Evolutionary conservation across 1,284 basidiomycete species (phyloP), one percentile per base, ranked within the genome.

Genomic region (Malassezia japonica): DNA sequence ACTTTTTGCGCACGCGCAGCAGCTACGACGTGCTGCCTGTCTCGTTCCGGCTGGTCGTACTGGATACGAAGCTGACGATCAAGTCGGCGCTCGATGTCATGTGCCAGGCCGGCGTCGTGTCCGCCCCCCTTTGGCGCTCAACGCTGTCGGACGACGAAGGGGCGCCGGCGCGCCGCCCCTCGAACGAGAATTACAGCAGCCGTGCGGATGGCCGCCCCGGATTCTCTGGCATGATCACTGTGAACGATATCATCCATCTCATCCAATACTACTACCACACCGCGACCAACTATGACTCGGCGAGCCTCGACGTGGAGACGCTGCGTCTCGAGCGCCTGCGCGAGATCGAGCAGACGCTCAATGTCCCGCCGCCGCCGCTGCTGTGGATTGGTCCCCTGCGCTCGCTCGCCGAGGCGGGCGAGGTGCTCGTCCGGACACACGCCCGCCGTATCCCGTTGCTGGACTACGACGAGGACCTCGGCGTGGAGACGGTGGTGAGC

Each of bases 1-100:
- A 78, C 48, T 87, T 90, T 74, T 82, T 96, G 74, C 85, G 82
- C 66, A 82, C 83, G 50, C 81, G 87, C 57, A 87, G 84, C 32
- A 83, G 83, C 57, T 96, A 96, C 76, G 91, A 96, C 74, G 88
- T 90, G 23, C 90, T 95, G 62, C 91, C 91, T 15, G 87, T 95
- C 76, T 87, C 84, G 75, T 98, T 92, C 76, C 80, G 94, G 60
- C 79, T 98, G 62, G 95, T 98, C 69, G 89, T 96, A 16, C 81
- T 99, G 47, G 94, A 99, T 75, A 71, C 67, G 7, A 64, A 69
- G 37, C 61, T 72, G 21, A 64, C 67, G 5, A 64, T 72, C 39
- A 64, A 64, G 47, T 64, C 70, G 1, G 70, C 70, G 12, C 53
- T 72, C 12, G 70, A 72, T 6, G 66, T 71, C 56, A 71, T 72